Conservation (phyloP, 148 eudicot species). For the Cornus suecica region DNA sequence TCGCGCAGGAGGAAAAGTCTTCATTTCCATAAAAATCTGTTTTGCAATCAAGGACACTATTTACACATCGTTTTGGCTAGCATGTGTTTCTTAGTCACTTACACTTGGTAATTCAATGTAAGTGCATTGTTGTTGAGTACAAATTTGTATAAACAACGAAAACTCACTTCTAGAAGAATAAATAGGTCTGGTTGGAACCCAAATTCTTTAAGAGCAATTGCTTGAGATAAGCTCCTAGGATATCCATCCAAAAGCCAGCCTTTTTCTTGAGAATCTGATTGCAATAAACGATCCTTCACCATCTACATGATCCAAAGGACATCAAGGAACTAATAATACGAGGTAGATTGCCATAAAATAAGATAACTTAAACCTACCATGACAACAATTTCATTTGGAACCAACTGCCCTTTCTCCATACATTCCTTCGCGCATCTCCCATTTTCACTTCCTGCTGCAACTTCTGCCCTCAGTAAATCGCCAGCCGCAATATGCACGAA, state of each 20-base stretch:
- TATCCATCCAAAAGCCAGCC: conserved; percentile 99
- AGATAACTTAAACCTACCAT: conserved; percentile 43
- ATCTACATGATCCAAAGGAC: conserved; percentile 46
- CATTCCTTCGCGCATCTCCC: conserved; percentile 80
- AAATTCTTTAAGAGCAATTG: conserved; percentile 67
- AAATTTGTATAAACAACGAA: conserved; percentile 17
- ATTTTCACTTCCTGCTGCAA: conserved; percentile 81
- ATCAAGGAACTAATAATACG: conserved; percentile 15
- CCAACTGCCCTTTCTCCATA: conserved; percentile 95
- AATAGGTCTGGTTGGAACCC: conserved; percentile 88
- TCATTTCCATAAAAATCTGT: not conserved
- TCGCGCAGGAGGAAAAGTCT: not conserved
- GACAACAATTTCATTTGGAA: conserved; percentile 93
- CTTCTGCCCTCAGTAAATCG: conserved; percentile 83
- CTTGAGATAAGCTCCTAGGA: conserved; percentile 96
- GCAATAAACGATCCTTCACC: conserved; percentile 83
- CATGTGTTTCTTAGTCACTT: conserved; percentile 2
- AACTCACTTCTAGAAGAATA: conserved; percentile 89
- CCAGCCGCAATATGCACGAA: conserved; percentile 99
- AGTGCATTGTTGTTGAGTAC: conserved; percentile 6
- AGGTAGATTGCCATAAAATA: not conserved
- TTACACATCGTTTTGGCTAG: not conserved
- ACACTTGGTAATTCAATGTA: not conserved
- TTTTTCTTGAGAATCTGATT: conserved; percentile 76
- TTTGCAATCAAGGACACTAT: not conserved